Conservation (phyloP, 495 filamentous ascomycete species). For the Tetracladium marchalianum region DNA sequence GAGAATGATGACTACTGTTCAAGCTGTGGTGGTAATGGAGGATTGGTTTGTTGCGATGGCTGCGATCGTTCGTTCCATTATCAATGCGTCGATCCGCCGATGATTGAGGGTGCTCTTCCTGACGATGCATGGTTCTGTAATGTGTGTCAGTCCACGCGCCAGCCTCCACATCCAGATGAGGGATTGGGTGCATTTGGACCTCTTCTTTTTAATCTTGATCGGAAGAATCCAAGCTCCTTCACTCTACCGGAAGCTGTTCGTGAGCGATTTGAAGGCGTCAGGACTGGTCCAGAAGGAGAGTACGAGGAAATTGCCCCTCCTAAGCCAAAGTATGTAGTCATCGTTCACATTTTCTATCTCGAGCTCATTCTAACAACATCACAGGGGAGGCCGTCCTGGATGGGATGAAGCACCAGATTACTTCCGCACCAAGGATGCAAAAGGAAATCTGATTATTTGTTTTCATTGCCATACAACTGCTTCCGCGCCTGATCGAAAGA, state of each 20-base stretch:
- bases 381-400: constrained; percentile 18
- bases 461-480: constrained; percentile 54
- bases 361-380: constrained; percentile 5
- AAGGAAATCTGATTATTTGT: constrained; percentile 64
- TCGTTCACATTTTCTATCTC: constrained; percentile 16
- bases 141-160: constrained; percentile 42
- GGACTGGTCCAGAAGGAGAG: constrained; percentile 62
- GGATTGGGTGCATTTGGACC: constrained; percentile 40
- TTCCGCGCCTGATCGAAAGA: constrained; percentile 39
- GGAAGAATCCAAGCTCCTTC: constrained; percentile 63
- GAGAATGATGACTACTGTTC: constrained; percentile 86
- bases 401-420: constrained; percentile 60
- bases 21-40: constrained; percentile 71
- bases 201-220: constrained; percentile 48
- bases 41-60: constrained; percentile 84
- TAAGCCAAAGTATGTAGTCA: constrained; percentile 20
- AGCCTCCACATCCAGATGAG: constrained; percentile 23
- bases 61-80: constrained; percentile 84
- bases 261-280: constrained; percentile 64
- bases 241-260: constrained; percentile 55
- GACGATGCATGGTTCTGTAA: constrained; percentile 80
- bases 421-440: constrained; percentile 50
- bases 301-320: constrained; percentile 51
- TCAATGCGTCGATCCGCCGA: constrained; percentile 69
- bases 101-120: constrained; percentile 50